phyloP scores from a whole-genome alignment of 768 basidiomycete genomes.

The Serendipita sp. region DNA sequence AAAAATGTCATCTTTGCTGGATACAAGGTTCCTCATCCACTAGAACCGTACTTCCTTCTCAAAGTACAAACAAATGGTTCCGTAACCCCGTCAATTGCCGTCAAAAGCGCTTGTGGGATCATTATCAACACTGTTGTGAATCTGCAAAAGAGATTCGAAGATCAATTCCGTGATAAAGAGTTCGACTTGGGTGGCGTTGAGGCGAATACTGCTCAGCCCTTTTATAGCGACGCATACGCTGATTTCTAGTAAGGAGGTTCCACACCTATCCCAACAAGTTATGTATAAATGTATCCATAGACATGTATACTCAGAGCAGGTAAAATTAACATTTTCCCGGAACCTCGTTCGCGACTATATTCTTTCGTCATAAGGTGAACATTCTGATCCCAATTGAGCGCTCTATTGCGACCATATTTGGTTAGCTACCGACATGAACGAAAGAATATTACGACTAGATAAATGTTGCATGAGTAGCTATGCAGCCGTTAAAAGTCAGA shows the following conservation, averaged over 20 bases:
- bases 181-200: slow-evolving; percentile 9
- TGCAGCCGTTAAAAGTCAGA: too few relatives aligned
- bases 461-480: too few relatives aligned
- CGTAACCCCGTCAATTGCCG: slow-evolving; percentile 60
- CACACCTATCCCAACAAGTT: too few relatives aligned
- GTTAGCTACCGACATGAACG: too few relatives aligned
- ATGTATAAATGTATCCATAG: too few relatives aligned
- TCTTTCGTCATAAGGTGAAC: too few relatives aligned
- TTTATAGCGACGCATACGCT: slow-evolving; percentile 2
- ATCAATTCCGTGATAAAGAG: slow-evolving; percentile 17
- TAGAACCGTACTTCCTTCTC: slow-evolving; percentile 84
- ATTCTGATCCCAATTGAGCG: too few relatives aligned
- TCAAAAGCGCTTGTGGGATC: slow-evolving; percentile 69
- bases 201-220: neutral
- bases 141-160: slow-evolving; percentile 21
- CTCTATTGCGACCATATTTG: too few relatives aligned
- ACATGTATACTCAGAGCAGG: too few relatives aligned
- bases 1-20: slow-evolving; percentile 87
- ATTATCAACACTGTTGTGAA: slow-evolving; percentile 46
- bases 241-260: neutral
- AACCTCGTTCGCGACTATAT: too few relatives aligned
- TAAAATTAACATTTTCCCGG: too few relatives aligned
- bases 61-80: slow-evolving; percentile 92
- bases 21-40: slow-evolving; percentile 94
- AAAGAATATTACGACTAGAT: too few relatives aligned